These are phyloP conservation scores for Macrophomina tecta DNA, from an alignment of 2,329 filamentous ascomycete species.

Conservation along the genomic window DNA sequence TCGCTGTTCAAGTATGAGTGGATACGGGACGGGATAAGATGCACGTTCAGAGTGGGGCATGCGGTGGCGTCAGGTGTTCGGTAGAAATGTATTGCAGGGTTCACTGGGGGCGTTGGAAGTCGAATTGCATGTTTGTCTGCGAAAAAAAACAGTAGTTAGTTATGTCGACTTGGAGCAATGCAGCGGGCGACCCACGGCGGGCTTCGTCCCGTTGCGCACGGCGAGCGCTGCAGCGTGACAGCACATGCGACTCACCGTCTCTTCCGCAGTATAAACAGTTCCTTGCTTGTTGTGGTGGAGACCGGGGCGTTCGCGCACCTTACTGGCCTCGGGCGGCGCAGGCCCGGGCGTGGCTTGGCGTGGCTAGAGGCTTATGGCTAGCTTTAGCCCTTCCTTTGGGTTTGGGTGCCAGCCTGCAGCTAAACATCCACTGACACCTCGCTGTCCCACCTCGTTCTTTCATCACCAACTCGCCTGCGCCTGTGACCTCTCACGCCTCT, in stretches of 20 bases:
- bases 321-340: slow-evolving; percentile 12
- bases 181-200: slow-evolving; percentile 1
- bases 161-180: neutral
- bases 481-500: neutral
- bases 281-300: slow-evolving; percentile 13
- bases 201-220: neutral
- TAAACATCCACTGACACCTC: slow-evolving; percentile 25
- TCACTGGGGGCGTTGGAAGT: neutral
- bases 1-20: neutral
- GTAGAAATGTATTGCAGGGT: slow-evolving; percentile 11
- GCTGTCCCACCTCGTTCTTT: slow-evolving; percentile 28
- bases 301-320: slow-evolving; percentile 18
- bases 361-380: slow-evolving; percentile 7
- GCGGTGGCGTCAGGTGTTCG: slow-evolving; percentile 25
- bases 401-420: slow-evolving; percentile 24
- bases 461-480: slow-evolving; percentile 26
- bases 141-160: neutral
- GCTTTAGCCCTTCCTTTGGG: slow-evolving; percentile 2
- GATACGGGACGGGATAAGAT: neutral
- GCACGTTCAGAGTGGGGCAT: slow-evolving; percentile 23
- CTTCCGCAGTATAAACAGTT: slow-evolving; percentile 9
- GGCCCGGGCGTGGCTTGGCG: slow-evolving; percentile 21
- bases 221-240: slow-evolving; percentile 12
- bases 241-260: slow-evolving; percentile 20
- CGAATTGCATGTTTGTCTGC: slow-evolving; percentile 14